Percentiles rank a stretch among this genome's conserved stretches.
Conservation (phyloP, 768 basidiomycete genomes). For the Termitomyces bulborhizus region DNA sequence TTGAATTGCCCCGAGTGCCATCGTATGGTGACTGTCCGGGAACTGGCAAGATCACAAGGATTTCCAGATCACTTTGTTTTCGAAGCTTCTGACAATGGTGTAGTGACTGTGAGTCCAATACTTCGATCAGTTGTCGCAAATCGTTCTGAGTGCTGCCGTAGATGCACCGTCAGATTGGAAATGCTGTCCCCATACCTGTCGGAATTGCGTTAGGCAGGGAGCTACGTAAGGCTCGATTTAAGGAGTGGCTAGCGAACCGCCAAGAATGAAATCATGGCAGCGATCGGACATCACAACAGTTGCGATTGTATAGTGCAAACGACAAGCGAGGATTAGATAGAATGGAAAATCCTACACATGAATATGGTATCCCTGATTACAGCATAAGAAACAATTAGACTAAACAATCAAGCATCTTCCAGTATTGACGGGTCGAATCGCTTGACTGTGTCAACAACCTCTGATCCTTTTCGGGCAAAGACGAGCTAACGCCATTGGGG, state of each 20-base stretch:
- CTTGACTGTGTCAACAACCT: slow-evolving; percentile 79
- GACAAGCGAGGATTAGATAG: not conserved
- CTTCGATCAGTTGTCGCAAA: not conserved
- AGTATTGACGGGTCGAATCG: slow-evolving; percentile 40
- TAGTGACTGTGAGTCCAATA: slow-evolving; percentile 49
- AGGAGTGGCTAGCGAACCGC: slow-evolving; percentile 39
- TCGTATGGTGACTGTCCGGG: slow-evolving; percentile 68
- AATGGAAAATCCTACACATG: slow-evolving; percentile 7
- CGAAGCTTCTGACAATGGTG: slow-evolving; percentile 39
- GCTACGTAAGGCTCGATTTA: slow-evolving; percentile 44
- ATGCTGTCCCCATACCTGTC: slow-evolving; percentile 69
- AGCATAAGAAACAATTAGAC: slow-evolving; percentile 1
- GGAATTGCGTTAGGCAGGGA: slow-evolving; percentile 60
- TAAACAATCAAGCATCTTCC: slow-evolving; percentile 9
- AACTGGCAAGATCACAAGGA: slow-evolving; percentile 76
- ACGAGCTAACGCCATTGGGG: slow-evolving; percentile 49
- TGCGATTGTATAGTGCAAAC: too few species aligned
- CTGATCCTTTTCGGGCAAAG: slow-evolving; percentile 72
- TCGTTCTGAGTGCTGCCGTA: slow-evolving; percentile 19
- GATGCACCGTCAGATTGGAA: slow-evolving; percentile 81
- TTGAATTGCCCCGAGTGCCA: slow-evolving; percentile 39
- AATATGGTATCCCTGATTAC: slow-evolving; percentile 9
- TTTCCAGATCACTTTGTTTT: slow-evolving; percentile 75
- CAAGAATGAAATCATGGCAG: slow-evolving; percentile 10
- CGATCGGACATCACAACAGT: too few species aligned